These are phyloP conservation scores for Xylariaceae sp. DNA, from an alignment of 2,329 filamentous ascomycete genomes.

Conservation along the genomic window DNA sequence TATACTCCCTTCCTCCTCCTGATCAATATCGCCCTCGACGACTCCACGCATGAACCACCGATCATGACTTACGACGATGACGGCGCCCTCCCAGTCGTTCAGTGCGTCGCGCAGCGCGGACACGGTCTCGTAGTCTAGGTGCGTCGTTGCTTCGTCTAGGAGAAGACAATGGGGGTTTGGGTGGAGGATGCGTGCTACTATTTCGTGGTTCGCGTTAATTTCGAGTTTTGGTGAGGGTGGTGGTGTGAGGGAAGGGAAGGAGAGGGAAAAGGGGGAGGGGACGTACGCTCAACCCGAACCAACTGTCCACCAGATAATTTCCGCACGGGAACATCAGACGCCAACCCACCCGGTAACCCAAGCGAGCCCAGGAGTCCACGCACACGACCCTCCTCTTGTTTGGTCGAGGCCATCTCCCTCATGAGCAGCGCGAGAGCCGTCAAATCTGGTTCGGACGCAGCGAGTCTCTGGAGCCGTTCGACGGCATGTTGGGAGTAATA, in stretches of 20 bases:
- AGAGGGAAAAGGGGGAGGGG: background rate
- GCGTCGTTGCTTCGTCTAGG: conserved; percentile 77
- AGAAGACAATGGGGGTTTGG: conserved; percentile 65
- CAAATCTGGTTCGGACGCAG: conserved; percentile 40
- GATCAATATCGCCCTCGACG: conserved; percentile 55
- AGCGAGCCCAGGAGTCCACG: conserved; percentile 63
- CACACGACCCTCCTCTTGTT: conserved; percentile 60
- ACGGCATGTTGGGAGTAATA: conserved; percentile 80
- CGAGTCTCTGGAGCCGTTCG: conserved; percentile 58
- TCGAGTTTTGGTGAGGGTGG: background rate
- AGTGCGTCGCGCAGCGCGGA: conserved; percentile 64
- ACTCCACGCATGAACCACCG: conserved; percentile 73
- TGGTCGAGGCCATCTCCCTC: conserved; percentile 43
- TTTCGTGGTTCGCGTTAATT: too few relatives aligned
- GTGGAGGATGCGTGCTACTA: conserved; percentile 66
- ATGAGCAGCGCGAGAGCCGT: conserved; percentile 63
- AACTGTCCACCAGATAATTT: conserved; percentile 76
- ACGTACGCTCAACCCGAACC: conserved; percentile 47
- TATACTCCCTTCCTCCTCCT: conserved; percentile 20
- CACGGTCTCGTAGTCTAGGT: conserved; percentile 79
- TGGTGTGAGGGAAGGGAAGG: too few relatives aligned
- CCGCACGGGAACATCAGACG: conserved; percentile 66
- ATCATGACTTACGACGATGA: conserved; percentile 76
- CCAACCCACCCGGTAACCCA: conserved; percentile 63
- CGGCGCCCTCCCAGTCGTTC: conserved; percentile 63